Evolutionary conservation across 2,329 filamentous ascomycete genomes (phyloP), one percentile per base, ranked within the genome.

Genomic region (Elsinoe perseae): DNA sequence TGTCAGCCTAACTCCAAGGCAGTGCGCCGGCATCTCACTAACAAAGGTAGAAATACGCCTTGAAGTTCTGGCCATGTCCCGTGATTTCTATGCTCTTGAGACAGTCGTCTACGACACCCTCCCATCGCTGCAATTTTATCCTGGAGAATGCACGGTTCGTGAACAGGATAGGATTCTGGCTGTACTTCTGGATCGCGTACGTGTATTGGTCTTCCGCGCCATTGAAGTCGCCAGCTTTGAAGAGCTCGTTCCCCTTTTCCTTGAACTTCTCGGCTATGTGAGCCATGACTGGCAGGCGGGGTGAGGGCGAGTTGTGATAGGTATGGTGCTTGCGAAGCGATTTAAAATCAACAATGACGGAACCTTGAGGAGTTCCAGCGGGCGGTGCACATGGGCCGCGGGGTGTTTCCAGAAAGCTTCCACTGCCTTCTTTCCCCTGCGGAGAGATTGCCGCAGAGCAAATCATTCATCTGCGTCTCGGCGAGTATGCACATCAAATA

Each of bases 91-190:
- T 84, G 61, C 87, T 89, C 53, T 82, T 77, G 54, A 85, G 72
- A 67, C 90, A 92, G 71, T 96, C 91, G 58, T 82, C 75, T 61
- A 93, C 84, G 50, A 86, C 89, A 8, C 78, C 83, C 27, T 87
- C 80, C 81, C 85, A 95, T 63, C 82, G 77, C 59, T 79, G 73
- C 20, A 95, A 79, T 71, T 86, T 87, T 58, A 93, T 77, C 38
- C 90, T 82, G 2, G 86, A 84, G 73, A 95, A 86, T 53, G 90
- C 88, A 55, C 91, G 87, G 73, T 96, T 97, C 36, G 89, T 92
- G 73, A 90, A 96, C 52, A 95, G 80, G 27, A 86, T 77, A 1
- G 86, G 82, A 67, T 95, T 93, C 56, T 76, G 79, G 3, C 87
- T 80, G 70, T 95, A 88, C 67, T 84, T 82, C 64, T 87, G 82